Base-by-base conservation (phyloP, 2,329 filamentous ascomycete species). In the Pseudogymnoascus sp. region DNA sequence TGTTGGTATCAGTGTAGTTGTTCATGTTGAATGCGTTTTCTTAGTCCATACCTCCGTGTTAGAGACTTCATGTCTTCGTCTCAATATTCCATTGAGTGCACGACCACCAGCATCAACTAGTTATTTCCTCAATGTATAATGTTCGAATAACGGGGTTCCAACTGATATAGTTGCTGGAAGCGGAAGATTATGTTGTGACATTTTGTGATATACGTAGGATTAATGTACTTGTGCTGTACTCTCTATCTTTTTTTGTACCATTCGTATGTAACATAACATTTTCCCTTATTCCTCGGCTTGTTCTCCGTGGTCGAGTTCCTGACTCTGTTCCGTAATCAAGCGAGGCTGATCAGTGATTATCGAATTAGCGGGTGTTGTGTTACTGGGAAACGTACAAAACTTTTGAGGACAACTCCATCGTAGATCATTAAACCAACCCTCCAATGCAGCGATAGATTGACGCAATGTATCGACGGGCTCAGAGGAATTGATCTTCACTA, bases 1-100 rank as follows among this genome's bases (percentile, higher is more conserved):
- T 63, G 47, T 60, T 59, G 35, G 33, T 59, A 37, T 12, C 56
- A 62, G 47, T 62, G 61, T 63, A 60, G 62, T 60, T 60, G 50
- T 63, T 40, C 25, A 60, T 63, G 59, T 63, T 59, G 59, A 42
- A 40, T 60, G 38, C 59, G 50, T 60, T 60, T 60, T 60, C 59
- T 42, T 60, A 60, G 59, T 60, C 38, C 59, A 60, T 60, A 60
- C 59, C 59, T 60, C 33, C 50, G 50, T 56, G 50, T 56, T 56
- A 56, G 50, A 56, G 50, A 56, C 50, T 56, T 38, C 59, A 42
- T 60, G 59, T 60, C 35, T 60, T 60, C 33, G 33, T 42, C 59
- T 60, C 35, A 42, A 60, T 40, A 60, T 56, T 60, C 59, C 14
- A 60, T 38, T 38, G 59, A 60, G 38, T 42, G 38, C 59, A 42